Conservation (phyloP, 768 basidiomycete genomes). For the Termitomyces sp. region DNA sequence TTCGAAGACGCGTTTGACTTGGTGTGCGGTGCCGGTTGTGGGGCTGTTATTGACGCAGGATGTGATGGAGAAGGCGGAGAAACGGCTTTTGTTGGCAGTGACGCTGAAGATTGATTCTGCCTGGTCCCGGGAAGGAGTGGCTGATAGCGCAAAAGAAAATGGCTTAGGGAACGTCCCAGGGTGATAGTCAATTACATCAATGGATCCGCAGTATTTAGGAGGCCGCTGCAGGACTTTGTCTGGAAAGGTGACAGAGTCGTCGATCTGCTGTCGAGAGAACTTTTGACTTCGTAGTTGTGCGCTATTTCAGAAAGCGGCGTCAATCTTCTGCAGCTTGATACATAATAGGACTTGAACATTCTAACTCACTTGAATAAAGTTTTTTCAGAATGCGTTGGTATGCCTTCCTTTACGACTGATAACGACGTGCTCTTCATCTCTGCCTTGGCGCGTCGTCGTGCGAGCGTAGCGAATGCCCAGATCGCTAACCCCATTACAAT, state of each 20-base stretch:
- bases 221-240: conserved; percentile 35
- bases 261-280: conserved; percentile 39
- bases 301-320: not conserved
- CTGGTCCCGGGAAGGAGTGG: conserved; percentile 3
- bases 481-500: conserved; percentile 29
- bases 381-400: not conserved
- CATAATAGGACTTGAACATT: not conserved
- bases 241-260: conserved; percentile 47
- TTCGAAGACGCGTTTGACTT: conserved; percentile 58
- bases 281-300: conserved; percentile 7
- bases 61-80: conserved; percentile 32
- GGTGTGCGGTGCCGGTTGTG: conserved; percentile 34
- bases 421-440: conserved; percentile 38
- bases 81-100: conserved; percentile 20
- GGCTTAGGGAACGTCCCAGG: conserved; percentile 38
- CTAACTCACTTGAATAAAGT: not conserved
- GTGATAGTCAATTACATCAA: conserved; percentile 39
- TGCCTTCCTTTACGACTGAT: conserved; percentile 34
- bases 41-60: conserved; percentile 28
- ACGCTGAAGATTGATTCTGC: conserved; percentile 21
- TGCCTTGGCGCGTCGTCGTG: conserved; percentile 32
- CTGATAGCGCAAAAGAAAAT: conserved; percentile 32
- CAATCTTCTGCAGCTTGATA: not conserved
- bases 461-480: conserved; percentile 38
- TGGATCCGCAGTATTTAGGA: conserved; percentile 21